Base-by-base conservation (phyloP, 495 filamentous ascomycete genomes). In the Chaetomium tenue region DNA sequence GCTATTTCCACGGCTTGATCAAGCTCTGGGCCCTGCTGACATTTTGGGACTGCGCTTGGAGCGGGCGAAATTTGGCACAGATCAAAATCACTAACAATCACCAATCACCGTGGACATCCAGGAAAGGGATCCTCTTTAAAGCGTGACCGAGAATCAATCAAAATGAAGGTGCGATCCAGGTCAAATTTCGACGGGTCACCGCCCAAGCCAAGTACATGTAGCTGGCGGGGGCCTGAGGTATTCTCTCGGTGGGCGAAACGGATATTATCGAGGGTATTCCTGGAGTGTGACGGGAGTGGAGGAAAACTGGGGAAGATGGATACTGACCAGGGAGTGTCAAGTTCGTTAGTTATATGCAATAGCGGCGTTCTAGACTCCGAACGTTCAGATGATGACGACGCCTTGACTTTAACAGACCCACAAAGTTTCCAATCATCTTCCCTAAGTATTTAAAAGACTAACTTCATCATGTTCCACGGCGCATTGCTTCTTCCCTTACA, bases 21-120 rank as follows among this genome's bases (percentile, higher is more conserved):
- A 89, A 89, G 75, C 58, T 87, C n/a, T 85, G 83, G 67, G 85
- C 85, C 0, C 68, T 85, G 56, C 67, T 87, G 13, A 88, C 86
- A 39, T 75, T 82, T 63, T 78, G 67, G 65, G 68, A 75, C 58
- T 66, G 61, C 62, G 18, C 52, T 16, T 76, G 74, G 74, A 65
- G 61, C 37, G 74, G 74, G 12, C 63, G 74, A 15, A 56, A 68
- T 20, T 63, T 74, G 7, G 57, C 60, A 2, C 12, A 53, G 22
- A 52, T 64, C 62, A 53, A 44, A 4, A 44, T 58, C 30, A 20
- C 13, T 7, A 1, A 30, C 40, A 59, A 48, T 5, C 56, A 7
- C 12, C 2, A 8, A 8, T 5, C 28, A n/a, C 28, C 28, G 28
- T n/a, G n/a, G n/a, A n/a, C n/a, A n/a, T 30, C 28, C 6, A 30